phyloP scores from a whole-genome alignment of 306 rosid species.

The Fagus crenata region DNA sequence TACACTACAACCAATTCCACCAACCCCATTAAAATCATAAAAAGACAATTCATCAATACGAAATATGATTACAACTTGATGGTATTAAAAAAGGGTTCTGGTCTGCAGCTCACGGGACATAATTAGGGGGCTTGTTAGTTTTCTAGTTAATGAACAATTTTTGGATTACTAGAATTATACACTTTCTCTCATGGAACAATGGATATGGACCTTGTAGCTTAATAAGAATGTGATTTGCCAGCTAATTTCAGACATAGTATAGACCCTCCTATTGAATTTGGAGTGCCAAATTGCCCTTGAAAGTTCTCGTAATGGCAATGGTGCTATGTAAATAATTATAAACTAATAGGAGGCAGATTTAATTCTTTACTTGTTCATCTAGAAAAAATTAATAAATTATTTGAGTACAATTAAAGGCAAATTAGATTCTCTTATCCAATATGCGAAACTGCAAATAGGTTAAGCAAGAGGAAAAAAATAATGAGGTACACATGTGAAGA shows the following conservation, averaged over 20 bases:
- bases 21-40: slow-evolving; percentile 15
- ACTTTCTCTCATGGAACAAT: slow-evolving; percentile 13
- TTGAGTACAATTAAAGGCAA: no score
- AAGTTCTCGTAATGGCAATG: background rate
- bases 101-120: slow-evolving; percentile 27
- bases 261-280: background rate
- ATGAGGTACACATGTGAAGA: no score
- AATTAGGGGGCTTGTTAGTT: background rate
- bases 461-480: no score
- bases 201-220: slow-evolving; percentile 25
- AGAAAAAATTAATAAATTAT: no score
- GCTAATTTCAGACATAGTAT: slow-evolving; percentile 5
- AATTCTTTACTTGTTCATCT: no score
- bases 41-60: slow-evolving; percentile 1
- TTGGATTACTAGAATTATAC: slow-evolving; percentile 4
- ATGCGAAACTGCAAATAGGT: no score
- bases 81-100: background rate
- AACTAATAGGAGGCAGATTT: no score
- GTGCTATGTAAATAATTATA: background rate
- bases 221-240: slow-evolving; percentile 28
- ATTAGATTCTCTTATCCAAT: no score
- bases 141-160: background rate
- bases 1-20: slow-evolving; percentile 21
- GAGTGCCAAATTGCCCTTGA: background rate
- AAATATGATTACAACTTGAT: slow-evolving; percentile 9